These are phyloP conservation scores for Mariannaea sp. DNA, from an alignment of 2,329 filamentous ascomycete genomes.

Conservation along the genomic window DNA sequence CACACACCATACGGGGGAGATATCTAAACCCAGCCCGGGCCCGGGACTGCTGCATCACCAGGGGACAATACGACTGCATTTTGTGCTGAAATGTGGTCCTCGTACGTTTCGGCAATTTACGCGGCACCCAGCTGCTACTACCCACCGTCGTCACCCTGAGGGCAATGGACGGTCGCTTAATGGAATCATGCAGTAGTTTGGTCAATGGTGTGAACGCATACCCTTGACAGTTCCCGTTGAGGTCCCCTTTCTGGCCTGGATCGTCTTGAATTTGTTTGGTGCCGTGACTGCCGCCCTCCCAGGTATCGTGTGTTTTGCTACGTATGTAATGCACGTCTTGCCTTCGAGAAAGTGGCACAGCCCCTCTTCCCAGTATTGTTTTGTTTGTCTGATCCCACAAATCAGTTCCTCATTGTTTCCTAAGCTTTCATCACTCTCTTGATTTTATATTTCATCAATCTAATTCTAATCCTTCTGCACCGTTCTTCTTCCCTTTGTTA, in stretches of 20 bases:
- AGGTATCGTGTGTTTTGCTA: neutral
- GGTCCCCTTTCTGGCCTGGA: neutral
- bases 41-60: neutral
- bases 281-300: neutral
- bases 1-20: neutral
- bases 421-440: neutral
- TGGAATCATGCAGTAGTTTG: neutral
- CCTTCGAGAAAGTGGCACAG: neutral
- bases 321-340: neutral
- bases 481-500: neutral
- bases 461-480: too few relatives aligned
- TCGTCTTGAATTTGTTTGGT: too few relatives aligned
- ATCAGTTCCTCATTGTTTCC: neutral
- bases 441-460: neutral
- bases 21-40: neutral
- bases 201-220: neutral
- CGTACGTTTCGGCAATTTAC: neutral
- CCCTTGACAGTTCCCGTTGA: neutral
- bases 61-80: neutral
- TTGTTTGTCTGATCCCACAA: neutral
- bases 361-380: neutral
- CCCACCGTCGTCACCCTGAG: neutral
- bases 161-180: neutral
- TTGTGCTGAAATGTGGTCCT: neutral
- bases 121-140: neutral